phyloP scores from a whole-genome alignment of 1,284 basidiomycete species.

The Puccinia polysora region DNA sequence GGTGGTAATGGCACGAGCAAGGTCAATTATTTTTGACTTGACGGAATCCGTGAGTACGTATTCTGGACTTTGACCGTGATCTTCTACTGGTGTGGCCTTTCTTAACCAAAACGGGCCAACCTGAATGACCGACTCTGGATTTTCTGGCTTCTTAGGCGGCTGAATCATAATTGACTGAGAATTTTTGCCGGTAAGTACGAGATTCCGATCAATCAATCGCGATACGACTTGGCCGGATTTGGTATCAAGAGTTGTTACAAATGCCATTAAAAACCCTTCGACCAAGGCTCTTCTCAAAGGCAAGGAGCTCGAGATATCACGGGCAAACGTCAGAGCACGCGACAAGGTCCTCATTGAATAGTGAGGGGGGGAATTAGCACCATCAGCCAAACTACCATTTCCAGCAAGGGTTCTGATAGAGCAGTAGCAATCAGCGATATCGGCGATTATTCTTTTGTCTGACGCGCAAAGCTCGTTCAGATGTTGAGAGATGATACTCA shows the following conservation, averaged over 20 bases:
- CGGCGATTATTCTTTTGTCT: conserved; percentile 81
- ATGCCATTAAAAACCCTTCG: conserved; percentile 96
- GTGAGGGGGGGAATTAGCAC: conserved; percentile 88
- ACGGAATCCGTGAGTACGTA: conserved; percentile 97
- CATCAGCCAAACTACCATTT: conserved; percentile 81
- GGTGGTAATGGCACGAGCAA: conserved; percentile 84
- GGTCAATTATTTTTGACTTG: conserved; percentile 84
- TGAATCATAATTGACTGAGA: conserved; percentile 67
- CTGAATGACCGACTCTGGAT: conserved; percentile 64
- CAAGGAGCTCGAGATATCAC: conserved; percentile 72
- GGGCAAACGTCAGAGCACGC: conserved; percentile 83
- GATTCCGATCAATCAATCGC: conserved; percentile 67
- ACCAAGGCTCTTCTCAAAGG: conserved; percentile 75
- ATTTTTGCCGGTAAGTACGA: conserved; percentile 80
- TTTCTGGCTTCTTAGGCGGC: conserved; percentile 62
- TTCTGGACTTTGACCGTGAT: conserved; percentile 61
- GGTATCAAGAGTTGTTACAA: conserved; percentile 86
- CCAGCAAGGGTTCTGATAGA: conserved; percentile 75
- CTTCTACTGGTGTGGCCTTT: conserved; percentile 63
- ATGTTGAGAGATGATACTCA: conserved; percentile 83
- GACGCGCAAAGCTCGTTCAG: conserved; percentile 76
- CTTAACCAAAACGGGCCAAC: conserved; percentile 89
- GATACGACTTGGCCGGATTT: conserved; percentile 68
- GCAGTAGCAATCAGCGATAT: conserved; percentile 85
- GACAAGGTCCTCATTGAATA: conserved; percentile 95